phyloP scores from a whole-genome alignment of 805 yeast species.

The Lipomyces yamadae region DNA sequence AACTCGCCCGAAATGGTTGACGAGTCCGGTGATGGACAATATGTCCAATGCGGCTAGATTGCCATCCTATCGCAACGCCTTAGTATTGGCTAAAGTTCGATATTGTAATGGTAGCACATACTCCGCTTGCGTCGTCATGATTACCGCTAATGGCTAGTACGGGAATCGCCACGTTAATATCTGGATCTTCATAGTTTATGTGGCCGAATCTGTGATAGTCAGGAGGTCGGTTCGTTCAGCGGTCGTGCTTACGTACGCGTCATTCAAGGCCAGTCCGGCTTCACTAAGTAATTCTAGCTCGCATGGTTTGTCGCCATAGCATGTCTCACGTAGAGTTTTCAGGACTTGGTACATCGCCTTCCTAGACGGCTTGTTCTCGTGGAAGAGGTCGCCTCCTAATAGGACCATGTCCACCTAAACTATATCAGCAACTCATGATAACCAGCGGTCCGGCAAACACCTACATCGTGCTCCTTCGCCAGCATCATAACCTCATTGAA shows the following conservation, averaged over 20 bases:
- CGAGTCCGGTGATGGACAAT: conserved; percentile 74
- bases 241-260: conserved; percentile 41
- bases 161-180: conserved; percentile 85
- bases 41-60: conserved; percentile 85
- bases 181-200: conserved; percentile 89
- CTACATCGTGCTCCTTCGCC: conserved; percentile 68
- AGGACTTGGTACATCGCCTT: conserved; percentile 84
- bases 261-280: conserved; percentile 65
- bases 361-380: conserved; percentile 84
- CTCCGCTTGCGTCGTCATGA: conserved; percentile 96
- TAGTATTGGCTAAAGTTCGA: conserved; percentile 7
- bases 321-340: conserved; percentile 66
- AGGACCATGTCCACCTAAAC: conserved; percentile 72
- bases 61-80: conserved; percentile 34
- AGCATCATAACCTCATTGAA: conserved; percentile 80
- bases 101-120: conserved; percentile 47
- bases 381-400: conserved; percentile 94
- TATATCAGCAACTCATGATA: neutral
- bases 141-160: conserved; percentile 93
- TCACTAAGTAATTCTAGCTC: conserved; percentile 83
- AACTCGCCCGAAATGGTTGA: conserved; percentile 89
- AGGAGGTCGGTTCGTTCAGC: neutral
- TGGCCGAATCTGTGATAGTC: conserved; percentile 54
- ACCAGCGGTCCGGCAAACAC: conserved; percentile 1
- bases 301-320: conserved; percentile 87